Conservation (phyloP, 768 basidiomycete species). For the Fistulinella prunicolor region DNA sequence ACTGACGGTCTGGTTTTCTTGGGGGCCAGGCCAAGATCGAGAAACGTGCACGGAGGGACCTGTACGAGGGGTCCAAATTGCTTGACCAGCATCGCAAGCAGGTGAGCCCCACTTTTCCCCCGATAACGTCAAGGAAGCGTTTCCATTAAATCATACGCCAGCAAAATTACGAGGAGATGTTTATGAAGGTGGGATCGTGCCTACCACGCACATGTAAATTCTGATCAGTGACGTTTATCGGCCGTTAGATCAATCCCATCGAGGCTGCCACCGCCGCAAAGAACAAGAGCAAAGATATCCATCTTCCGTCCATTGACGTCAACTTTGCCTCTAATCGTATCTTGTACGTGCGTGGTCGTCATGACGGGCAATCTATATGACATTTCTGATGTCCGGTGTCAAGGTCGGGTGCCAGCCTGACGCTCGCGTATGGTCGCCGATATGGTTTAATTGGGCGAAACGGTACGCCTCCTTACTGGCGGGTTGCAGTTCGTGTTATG, state of each 20-base stretch:
- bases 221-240: too few relatives aligned
- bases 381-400: too few relatives aligned
- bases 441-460: conserved; percentile 92
- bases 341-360: conserved; percentile 45
- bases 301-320: conserved; percentile 92
- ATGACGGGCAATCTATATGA: too few relatives aligned
- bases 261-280: conserved; percentile 74
- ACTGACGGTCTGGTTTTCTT: not conserved
- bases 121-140: not conserved
- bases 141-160: conserved; percentile 29
- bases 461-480: conserved; percentile 37
- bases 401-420: conserved; percentile 82
- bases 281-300: conserved; percentile 97
- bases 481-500: not conserved
- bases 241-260: conserved; percentile 79
- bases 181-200: conserved; percentile 76
- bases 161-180: conserved; percentile 99
- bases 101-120: conserved; percentile 39
- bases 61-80: conserved; percentile 96
- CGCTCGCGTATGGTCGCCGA: conserved; percentile 83
- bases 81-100: conserved; percentile 91
- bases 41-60: conserved; percentile 84
- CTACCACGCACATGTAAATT: too few relatives aligned
- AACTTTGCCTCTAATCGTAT: conserved; percentile 95
- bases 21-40: conserved; percentile 84